These are phyloP conservation scores for Paxillus ammoniavirescens DNA, from an alignment of 768 basidiomycete genomes.

Conservation along the genomic window DNA sequence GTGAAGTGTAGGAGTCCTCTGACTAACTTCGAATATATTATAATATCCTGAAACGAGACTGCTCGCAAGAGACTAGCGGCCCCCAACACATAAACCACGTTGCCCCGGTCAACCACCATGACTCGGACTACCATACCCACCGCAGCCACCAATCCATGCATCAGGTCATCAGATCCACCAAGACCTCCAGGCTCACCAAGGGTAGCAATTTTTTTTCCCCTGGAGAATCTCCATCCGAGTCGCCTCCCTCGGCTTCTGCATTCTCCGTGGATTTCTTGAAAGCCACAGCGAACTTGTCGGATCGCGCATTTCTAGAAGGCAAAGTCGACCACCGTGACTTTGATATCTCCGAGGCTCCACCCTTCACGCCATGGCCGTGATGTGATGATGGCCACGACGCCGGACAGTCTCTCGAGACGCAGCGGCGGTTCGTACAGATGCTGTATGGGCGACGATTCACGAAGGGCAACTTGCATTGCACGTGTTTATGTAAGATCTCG, in stretches of 20 bases:
- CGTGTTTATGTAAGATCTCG: too few species aligned
- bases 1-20: too few species aligned
- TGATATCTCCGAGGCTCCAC: slow-evolving; percentile 29
- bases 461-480: background rate
- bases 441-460: slow-evolving; percentile 35
- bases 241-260: slow-evolving; percentile 29
- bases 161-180: too few species aligned
- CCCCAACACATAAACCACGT: too few species aligned
- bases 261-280: slow-evolving; percentile 32
- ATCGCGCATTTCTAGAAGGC: slow-evolving; percentile 83
- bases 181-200: too few species aligned
- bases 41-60: too few species aligned
- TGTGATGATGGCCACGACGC: slow-evolving; percentile 26
- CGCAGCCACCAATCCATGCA: too few species aligned
- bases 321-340: slow-evolving; percentile 74
- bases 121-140: too few species aligned
- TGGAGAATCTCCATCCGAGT: slow-evolving; percentile 29
- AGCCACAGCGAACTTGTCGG: slow-evolving; percentile 67
- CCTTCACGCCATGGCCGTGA: slow-evolving; percentile 30
- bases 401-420: slow-evolving; percentile 75
- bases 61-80: too few species aligned
- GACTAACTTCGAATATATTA: too few species aligned
- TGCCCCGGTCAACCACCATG: too few species aligned
- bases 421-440: slow-evolving; percentile 67
- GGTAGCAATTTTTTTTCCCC: too few species aligned